These are phyloP conservation scores for Pythium rhizo-oryzae DNA, from an alignment of 352 stramenopile species.

Conservation along the genomic window DNA sequence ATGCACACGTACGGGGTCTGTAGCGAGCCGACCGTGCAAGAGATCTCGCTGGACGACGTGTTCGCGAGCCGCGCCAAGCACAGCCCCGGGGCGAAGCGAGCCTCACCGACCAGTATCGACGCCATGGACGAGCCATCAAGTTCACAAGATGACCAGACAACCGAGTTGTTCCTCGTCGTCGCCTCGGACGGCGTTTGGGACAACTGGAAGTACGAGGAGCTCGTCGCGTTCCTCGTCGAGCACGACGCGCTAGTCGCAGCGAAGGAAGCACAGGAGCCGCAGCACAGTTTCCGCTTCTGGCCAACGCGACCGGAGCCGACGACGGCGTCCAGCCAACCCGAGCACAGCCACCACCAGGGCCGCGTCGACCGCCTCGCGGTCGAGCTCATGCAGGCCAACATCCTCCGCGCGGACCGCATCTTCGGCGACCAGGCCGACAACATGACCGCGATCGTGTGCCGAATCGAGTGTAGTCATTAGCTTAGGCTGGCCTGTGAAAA, in stretches of 20 bases:
- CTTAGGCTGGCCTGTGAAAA: conserved; percentile 10
- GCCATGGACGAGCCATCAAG: not conserved
- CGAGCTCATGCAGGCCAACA: conserved; percentile 66
- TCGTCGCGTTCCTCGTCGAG: conserved; percentile 52
- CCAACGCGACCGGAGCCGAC: conserved; percentile 5
- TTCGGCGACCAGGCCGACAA: conserved; percentile 90
- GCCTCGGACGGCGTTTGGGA: conserved; percentile 91
- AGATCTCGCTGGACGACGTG: conserved; percentile 49
- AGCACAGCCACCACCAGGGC: conserved; percentile 12
- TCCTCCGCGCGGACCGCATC: conserved; percentile 53
- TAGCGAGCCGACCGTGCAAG: conserved; percentile 61
- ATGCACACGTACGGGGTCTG: conserved; percentile 85
- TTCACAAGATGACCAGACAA: conserved; percentile 13
- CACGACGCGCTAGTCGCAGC: not conserved
- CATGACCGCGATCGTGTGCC: conserved; percentile 84
- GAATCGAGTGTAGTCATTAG: conserved; percentile 31
- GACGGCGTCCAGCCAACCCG: not conserved
- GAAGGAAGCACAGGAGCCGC: conserved; percentile 10
- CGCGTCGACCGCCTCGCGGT: conserved; percentile 37
- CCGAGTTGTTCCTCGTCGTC: conserved; percentile 61
- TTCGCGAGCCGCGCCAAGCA: conserved; percentile 10
- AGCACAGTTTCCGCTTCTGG: conserved; percentile 3
- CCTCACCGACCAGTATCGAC: conserved; percentile 13
- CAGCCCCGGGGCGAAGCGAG: not conserved
- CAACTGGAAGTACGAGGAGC: conserved; percentile 87